Conservation (phyloP, 805 yeast species). For the Ogataea nonfermentans region DNA sequence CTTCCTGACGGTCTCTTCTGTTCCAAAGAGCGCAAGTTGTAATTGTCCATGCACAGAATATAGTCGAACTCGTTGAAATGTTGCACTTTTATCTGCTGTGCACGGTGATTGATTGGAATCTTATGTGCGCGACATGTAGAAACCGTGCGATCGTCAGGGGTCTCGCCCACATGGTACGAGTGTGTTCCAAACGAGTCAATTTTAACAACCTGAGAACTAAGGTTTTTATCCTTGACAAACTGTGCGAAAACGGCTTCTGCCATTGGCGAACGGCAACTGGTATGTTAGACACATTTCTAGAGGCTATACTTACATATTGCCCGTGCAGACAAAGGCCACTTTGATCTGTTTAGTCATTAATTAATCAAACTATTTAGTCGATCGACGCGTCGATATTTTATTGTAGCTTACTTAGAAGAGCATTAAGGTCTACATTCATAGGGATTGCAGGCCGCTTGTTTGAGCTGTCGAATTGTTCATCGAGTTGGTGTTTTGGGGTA, state of each 20-base stretch:
- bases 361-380: conserved; percentile 6
- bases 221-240: conserved; percentile 52
- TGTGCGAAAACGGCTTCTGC: conserved; percentile 89
- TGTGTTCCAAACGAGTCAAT: conserved; percentile 91
- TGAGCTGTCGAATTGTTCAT: not conserved
- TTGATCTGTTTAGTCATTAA: conserved; percentile 15
- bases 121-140: conserved; percentile 67
- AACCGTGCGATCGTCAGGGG: conserved; percentile 74
- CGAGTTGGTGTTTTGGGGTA: conserved; percentile 5
- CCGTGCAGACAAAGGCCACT: conserved; percentile 89
- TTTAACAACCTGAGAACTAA: conserved; percentile 40
- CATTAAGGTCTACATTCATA: conserved; percentile 21
- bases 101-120: conserved; percentile 70
- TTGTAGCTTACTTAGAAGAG: conserved; percentile 20
- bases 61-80: conserved; percentile 64
- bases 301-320: conserved; percentile 68
- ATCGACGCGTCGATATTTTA: conserved; percentile 17
- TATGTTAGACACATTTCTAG: conserved; percentile 6
- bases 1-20: conserved; percentile 51
- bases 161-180: conserved; percentile 78
- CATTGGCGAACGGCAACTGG: conserved; percentile 93
- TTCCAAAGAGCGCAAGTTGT: conserved; percentile 51
- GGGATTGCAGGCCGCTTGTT: conserved; percentile 11
- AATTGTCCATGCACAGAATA: conserved; percentile 68
- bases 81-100: conserved; percentile 59